These are phyloP conservation scores for Candida albicans DNA, from an alignment of 1,139 yeast genomes.

Conservation along the genomic window DNA sequence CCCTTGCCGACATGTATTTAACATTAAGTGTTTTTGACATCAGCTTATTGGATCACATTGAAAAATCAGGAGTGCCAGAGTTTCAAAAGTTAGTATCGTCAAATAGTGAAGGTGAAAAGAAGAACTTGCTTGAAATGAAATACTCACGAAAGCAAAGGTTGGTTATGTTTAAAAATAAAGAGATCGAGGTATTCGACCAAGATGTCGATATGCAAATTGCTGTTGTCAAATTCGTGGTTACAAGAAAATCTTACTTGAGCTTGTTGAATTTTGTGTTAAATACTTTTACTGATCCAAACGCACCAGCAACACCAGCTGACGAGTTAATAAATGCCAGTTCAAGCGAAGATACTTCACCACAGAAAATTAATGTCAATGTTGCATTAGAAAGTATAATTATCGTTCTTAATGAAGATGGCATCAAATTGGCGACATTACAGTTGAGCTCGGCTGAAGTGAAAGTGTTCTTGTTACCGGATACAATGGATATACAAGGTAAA, in stretches of 20 bases:
- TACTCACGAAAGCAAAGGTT: conserved; percentile 61
- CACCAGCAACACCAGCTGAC: conserved; percentile 67
- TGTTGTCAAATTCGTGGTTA: conserved; percentile 71
- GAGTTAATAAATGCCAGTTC: conserved; percentile 61
- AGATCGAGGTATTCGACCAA: conserved; percentile 77
- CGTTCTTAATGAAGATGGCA: conserved; percentile 80
- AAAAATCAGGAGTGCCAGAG: conserved; percentile 59
- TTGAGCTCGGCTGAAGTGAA: conserved; percentile 72
- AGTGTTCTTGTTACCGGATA: conserved; percentile 71
- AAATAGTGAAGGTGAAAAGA: conserved; percentile 39
- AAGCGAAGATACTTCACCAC: conserved; percentile 62
- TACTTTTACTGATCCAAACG: conserved; percentile 82
- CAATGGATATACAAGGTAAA: conserved; percentile 70
- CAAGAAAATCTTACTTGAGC: conserved; percentile 77
- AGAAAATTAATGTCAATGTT: conserved; percentile 68
- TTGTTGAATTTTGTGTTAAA: conserved; percentile 78
- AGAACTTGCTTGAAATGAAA: conserved; percentile 60
- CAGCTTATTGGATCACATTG: conserved; percentile 73
- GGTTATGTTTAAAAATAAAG: conserved; percentile 55
- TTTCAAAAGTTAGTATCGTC: conserved; percentile 74
- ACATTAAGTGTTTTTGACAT: conserved; percentile 65
- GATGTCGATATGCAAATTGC: conserved; percentile 74
- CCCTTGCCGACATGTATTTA: conserved; percentile 62
- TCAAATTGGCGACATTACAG: conserved; percentile 75
- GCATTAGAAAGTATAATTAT: conserved; percentile 72